These are phyloP conservation scores for Claviceps sp. DNA, from an alignment of 2,329 filamentous ascomycete genomes.

Conservation along the genomic window DNA sequence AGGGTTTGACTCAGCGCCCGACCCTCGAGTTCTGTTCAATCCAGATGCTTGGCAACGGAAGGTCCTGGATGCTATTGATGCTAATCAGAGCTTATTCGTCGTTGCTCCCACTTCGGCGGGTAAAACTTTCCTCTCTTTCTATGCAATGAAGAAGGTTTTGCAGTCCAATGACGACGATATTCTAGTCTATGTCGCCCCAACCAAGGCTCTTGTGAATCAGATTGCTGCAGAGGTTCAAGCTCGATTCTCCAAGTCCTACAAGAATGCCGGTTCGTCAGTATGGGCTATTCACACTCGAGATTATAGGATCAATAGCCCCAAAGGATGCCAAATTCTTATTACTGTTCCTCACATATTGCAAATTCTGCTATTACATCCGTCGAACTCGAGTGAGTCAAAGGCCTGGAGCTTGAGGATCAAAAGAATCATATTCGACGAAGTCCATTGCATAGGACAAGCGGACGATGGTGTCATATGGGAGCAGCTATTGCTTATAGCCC, in stretches of 20 bases:
- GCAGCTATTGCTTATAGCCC: slow-evolving; percentile 58
- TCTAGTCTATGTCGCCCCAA: slow-evolving; percentile 67
- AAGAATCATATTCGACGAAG: slow-evolving; percentile 71
- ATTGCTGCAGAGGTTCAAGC: slow-evolving; percentile 69
- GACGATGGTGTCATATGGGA: slow-evolving; percentile 71
- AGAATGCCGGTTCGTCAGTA: slow-evolving; percentile 49
- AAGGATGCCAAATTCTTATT: slow-evolving; percentile 60
- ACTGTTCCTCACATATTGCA: slow-evolving; percentile 69
- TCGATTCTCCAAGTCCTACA: slow-evolving; percentile 55
- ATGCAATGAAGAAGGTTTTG: slow-evolving; percentile 67
- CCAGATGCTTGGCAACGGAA: slow-evolving; percentile 66
- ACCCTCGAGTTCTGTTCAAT: slow-evolving; percentile 54
- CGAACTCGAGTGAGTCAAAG: slow-evolving; percentile 40
- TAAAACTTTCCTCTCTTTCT: slow-evolving; percentile 76
- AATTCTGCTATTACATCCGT: slow-evolving; percentile 57
- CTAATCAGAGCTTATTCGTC: slow-evolving; percentile 56
- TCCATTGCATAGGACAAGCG: slow-evolving; percentile 65
- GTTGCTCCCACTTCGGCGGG: slow-evolving; percentile 68
- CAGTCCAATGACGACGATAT: slow-evolving; percentile 55
- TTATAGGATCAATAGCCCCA: slow-evolving; percentile 60
- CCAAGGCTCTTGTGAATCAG: slow-evolving; percentile 72
- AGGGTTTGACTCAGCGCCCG: slow-evolving; percentile 54
- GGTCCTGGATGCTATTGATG: slow-evolving; percentile 62
- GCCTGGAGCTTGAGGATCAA: slow-evolving; percentile 55
- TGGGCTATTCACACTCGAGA: slow-evolving; percentile 72